Base-by-base conservation (phyloP, 495 filamentous ascomycete genomes). In the Oidiodendron maius region DNA sequence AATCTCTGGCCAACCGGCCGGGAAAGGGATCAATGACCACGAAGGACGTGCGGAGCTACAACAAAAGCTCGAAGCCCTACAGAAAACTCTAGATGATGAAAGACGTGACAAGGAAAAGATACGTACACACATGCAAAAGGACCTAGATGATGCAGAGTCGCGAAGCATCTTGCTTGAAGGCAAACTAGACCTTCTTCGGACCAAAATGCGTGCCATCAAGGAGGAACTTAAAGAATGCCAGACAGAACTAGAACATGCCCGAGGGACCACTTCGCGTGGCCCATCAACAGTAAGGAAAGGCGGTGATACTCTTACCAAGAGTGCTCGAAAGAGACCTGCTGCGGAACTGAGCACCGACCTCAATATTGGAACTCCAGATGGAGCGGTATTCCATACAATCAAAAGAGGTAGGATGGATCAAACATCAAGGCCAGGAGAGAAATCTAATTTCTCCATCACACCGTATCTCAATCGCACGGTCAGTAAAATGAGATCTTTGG, bases 361-460 rank as follows among this genome's bases (percentile, higher is more conserved):
- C 9, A 73, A 64, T 8, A 77, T 88, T 52, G 82, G 82, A 46
- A 87, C 84, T 1, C 84, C 84, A 9, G 83, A 82, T 15, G 81
- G 81, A 44, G 26, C 26, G 12, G 69, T 78, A 44, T 66, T 69
- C 15, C 64, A 34, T 17, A 64, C 11, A 16, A 35, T 25, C 3
- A 82, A 80, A 48, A 72, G 71, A 50, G 68, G 62, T 17, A 69
- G 68, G 37, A 66, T 68, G 39, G 68, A 72, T 21, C 71, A 77
- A 13, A 77, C 77, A 0, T 57, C 82, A 32, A n/a, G n/a, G n/a
- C 66, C 81, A 26, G 89, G 86, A 20, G 89, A 94, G 53, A 95
- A 95, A 63, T 95, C 89, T 1, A 80, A 74, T 16, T 96, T 96
- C 61, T 93, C 89, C 10, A 90, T 96, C 52, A 96, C 91, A 1